These are phyloP conservation scores for Brettanomyces sp. DNA, from an alignment of 805 yeast species.

Conservation along the genomic window DNA sequence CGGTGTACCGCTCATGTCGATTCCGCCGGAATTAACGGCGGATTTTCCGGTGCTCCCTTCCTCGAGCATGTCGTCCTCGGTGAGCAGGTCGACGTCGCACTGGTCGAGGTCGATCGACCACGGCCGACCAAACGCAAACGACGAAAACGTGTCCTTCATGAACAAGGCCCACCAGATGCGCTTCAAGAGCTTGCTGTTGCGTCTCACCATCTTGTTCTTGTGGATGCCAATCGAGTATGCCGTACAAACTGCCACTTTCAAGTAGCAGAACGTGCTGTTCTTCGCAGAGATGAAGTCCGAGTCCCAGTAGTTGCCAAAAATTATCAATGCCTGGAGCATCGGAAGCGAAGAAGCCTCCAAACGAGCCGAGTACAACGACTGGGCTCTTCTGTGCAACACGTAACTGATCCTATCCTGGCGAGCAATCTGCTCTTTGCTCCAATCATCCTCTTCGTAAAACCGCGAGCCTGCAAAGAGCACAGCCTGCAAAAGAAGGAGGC, in stretches of 20 bases:
- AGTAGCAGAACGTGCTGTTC: constrained; percentile 48
- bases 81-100: constrained; percentile 71
- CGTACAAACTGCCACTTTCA: constrained; percentile 55
- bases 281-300: constrained; percentile 63
- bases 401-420: constrained; percentile 30
- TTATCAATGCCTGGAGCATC: constrained; percentile 49
- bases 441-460: constrained; percentile 42
- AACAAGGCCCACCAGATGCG: constrained; percentile 74
- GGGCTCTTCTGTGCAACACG: constrained; percentile 63
- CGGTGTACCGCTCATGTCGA: background rate
- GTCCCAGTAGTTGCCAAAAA: constrained; percentile 66
- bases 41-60: constrained; percentile 33
- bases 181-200: constrained; percentile 39
- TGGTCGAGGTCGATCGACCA: constrained; percentile 55
- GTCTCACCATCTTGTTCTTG: constrained; percentile 26
- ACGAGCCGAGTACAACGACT: constrained; percentile 62
- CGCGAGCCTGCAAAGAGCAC: constrained; percentile 63
- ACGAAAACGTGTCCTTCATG: constrained; percentile 53
- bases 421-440: constrained; percentile 32
- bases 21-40: background rate
- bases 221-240: constrained; percentile 77
- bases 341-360: constrained; percentile 58
- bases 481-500: constrained; percentile 54
- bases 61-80: constrained; percentile 54
- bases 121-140: constrained; percentile 69